A percentile compares a stretch with the other conserved stretches of the same genome.
Evolutionary conservation across 805 yeast genomes (phyloP).

Genomic region (Cyberlindnera meyerae): DNA sequence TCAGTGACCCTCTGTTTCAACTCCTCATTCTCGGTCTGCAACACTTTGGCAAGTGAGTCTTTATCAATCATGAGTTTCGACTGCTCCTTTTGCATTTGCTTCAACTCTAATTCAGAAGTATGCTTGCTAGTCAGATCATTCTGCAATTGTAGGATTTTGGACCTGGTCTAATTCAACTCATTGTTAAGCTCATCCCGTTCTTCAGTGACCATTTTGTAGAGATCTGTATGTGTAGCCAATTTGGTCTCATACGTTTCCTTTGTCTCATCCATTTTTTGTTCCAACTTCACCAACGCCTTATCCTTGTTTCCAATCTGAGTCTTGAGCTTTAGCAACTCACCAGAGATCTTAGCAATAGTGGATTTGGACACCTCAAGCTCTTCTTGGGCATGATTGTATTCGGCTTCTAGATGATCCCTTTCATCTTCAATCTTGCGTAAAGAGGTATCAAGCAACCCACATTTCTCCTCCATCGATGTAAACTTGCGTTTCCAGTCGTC

Average conservation of each 20-base stretch:
- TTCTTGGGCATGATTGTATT: too few relatives aligned
- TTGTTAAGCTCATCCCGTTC: conserved; percentile 28
- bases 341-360: too few relatives aligned
- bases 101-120: conserved; percentile 4
- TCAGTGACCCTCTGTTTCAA: not conserved
- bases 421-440: too few relatives aligned
- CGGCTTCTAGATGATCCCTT: too few relatives aligned
- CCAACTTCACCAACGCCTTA: conserved; percentile 6
- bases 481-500: not conserved
- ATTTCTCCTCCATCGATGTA: too few relatives aligned
- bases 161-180: conserved; percentile 16
- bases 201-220: conserved; percentile 27
- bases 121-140: conserved; percentile 5
- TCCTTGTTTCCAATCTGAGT: not conserved
- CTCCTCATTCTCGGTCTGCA: conserved; percentile 6
- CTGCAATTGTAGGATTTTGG: conserved; percentile 20
- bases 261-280: conserved; percentile 16
- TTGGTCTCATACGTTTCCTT: conserved; percentile 31
- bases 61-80: conserved; percentile 1
- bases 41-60: not conserved
- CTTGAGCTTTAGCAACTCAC: too few relatives aligned
- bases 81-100: conserved; percentile 17
- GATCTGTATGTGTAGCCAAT: conserved; percentile 31
- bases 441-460: too few relatives aligned
- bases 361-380: too few relatives aligned